Evolutionary conservation across 345 rosid genomes (phyloP), one percentile per base, ranked within the genome.

Genomic region (Barbarea vulgaris): DNA sequence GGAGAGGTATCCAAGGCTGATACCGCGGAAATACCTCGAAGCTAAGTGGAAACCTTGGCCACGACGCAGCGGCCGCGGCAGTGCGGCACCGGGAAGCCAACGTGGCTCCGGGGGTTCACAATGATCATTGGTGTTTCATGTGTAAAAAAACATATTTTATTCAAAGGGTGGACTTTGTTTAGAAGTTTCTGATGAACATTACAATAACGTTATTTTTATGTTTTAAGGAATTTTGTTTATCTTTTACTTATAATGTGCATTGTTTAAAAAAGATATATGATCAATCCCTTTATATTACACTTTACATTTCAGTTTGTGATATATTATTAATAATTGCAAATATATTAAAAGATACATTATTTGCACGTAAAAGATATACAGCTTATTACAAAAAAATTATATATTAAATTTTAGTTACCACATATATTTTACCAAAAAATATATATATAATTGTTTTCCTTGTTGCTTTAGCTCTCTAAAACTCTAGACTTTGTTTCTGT

Each of bases 41-140:
- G 80, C 60, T 19, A 63, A 44, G 46, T 77, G 80, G 80, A 77
- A 77, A 25, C 72, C 76, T 0, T 77, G 80, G 80, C 76, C 80
- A 8, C 44, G 70, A n/a, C 76, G 76, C 60, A 22, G 55, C n/a
- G 27, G 48, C 5, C 33, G n/a, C 0, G 48, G 19, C 47, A 41
- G 56, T 44, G 37, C 4, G 18, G 27, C 7, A 5, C 13, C n/a
- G 31, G 62, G 34, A 31, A 61, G 55, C 17, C 36, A 62, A 60
- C 33, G 56, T 69, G 57, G 56, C 28, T 54, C 53, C 3, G 68
- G 50, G 4, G 66, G 53, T 70, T 77, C 76, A 64, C 53, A 31
- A 21, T 76, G 64, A 76, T 33, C 30, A 25, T 37, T 67, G 73
- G 61, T 47, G 30, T 73, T 73, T 73, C 41, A 18, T 48, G 63